Conservation (phyloP, 768 basidiomycete genomes). For the Ramaria rubella region DNA sequence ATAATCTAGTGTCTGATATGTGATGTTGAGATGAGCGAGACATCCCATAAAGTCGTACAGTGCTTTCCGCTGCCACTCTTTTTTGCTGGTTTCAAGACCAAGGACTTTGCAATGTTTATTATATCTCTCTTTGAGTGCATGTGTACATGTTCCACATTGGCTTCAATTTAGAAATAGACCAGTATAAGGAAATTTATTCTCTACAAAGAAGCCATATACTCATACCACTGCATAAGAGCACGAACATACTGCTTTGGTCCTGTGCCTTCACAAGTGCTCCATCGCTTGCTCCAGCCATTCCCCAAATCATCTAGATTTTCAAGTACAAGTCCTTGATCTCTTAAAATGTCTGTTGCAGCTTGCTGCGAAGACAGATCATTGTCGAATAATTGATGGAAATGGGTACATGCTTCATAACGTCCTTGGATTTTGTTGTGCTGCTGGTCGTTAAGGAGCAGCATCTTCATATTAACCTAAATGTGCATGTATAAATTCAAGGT, state of each 20-base stretch:
- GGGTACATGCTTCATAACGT: not conserved
- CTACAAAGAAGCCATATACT: too few relatives aligned
- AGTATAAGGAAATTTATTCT: too few relatives aligned
- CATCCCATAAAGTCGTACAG: not conserved
- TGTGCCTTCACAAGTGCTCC: not conserved
- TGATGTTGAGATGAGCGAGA: not conserved
- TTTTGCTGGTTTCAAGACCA: not conserved
- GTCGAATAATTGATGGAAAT: not conserved
- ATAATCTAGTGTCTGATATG: not conserved
- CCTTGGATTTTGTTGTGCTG: not conserved
- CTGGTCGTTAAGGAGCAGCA: not conserved
- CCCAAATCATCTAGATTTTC: not conserved
- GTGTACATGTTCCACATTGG: too few relatives aligned
- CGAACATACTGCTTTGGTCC: not conserved
- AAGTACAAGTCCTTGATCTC: not conserved
- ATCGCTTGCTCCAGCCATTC: not conserved
- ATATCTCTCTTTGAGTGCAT: too few relatives aligned
- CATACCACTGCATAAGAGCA: too few relatives aligned
- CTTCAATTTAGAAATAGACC: too few relatives aligned
- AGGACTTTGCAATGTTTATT: too few relatives aligned
- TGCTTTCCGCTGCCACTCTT: not conserved
- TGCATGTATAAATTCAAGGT: not conserved
- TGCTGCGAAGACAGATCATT: not conserved
- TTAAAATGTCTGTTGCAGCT: not conserved
- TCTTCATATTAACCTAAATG: not conserved